Percentiles rank a stretch among this genome's conserved stretches.
Evolutionary conservation across 2,329 filamentous ascomycete genomes (phyloP).

Genomic region (Colletotrichum orbiculare): DNA sequence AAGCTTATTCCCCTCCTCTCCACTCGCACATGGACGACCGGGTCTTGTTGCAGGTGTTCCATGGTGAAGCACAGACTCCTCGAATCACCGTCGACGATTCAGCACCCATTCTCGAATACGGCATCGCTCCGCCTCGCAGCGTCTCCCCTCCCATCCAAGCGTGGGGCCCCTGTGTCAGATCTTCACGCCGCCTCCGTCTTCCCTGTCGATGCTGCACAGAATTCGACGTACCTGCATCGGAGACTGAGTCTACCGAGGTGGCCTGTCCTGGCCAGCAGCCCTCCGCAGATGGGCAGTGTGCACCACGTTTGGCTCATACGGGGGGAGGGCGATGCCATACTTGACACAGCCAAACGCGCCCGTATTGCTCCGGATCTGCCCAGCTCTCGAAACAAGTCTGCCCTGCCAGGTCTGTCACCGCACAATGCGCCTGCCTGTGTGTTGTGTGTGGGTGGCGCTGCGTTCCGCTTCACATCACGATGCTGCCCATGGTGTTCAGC

Average conservation of each 20-base stretch:
- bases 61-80: constrained; percentile 14
- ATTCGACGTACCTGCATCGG: constrained; percentile 17
- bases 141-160: constrained; percentile 17
- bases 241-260: constrained; percentile 19
- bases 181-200: neutral
- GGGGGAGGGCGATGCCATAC: no score
- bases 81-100: constrained; percentile 19
- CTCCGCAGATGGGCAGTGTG: no score
- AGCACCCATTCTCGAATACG: constrained; percentile 13
- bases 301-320: no score
- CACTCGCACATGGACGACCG: neutral
- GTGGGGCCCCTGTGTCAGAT: constrained; percentile 10
- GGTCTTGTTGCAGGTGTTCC: constrained; percentile 27
- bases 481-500: neutral
- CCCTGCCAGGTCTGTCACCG: neutral
- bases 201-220: constrained; percentile 3
- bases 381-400: neutral
- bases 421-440: no score
- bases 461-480: neutral
- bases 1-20: constrained; percentile 25
- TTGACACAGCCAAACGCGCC: no score
- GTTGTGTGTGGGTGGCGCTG: neutral
- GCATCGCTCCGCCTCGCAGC: constrained; percentile 17
- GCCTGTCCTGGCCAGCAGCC: neutral
- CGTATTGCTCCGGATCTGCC: constrained; percentile 14